Evolutionary conservation across 2,329 filamentous ascomycete species (phyloP), one percentile per base, ranked within the genome.

Genomic region (Aspergillus pseudotamarii): DNA sequence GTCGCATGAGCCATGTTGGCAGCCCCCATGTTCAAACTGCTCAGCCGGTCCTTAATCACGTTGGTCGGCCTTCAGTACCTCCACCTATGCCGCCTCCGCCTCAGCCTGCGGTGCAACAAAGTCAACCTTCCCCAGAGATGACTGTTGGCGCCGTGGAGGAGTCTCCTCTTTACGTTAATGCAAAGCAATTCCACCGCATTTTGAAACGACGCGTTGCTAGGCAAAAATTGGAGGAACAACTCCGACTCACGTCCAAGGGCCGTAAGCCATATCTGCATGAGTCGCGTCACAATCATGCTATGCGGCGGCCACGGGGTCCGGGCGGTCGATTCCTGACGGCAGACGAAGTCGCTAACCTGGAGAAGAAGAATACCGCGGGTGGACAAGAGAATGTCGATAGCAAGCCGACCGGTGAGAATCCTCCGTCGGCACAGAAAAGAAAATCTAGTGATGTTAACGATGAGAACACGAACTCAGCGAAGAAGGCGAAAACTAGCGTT

Each of bases 111-210:
- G 83, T 86, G 10, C 90, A 90, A 74, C 83, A 86, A 66, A 89
- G 90, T 79, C 86, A 87, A 66, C 88, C 92, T 66, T 94, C 93
- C 1, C 92, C 93, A 9, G 94, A 97, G 75, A 88, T 95, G 71
- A 86, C 91, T 1, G 83, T 90, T 9, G 84, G 85, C 16, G 86
- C 86, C 16, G 88, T 89, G 4, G 95, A 98, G 76, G 95, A 99
- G 75, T 94, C 94, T 0, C 95, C 95, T 0, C 83, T 99, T 1
- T 99, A 99, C 71, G 95, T 99, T 73, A 99, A 99, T 73, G 95
- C 95, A 6, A 99, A 99, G 78, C 95, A 99, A 74, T 99, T 99
- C 71, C 95, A 99, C 76, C 91, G 95, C 30, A 99, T 99, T 56
- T 81, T 99, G 60, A 98, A 99, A 83, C 88, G 95, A 62, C 88